phyloP scores from a whole-genome alignment of 305 asterid genomes.

The Ajuga reptans region DNA sequence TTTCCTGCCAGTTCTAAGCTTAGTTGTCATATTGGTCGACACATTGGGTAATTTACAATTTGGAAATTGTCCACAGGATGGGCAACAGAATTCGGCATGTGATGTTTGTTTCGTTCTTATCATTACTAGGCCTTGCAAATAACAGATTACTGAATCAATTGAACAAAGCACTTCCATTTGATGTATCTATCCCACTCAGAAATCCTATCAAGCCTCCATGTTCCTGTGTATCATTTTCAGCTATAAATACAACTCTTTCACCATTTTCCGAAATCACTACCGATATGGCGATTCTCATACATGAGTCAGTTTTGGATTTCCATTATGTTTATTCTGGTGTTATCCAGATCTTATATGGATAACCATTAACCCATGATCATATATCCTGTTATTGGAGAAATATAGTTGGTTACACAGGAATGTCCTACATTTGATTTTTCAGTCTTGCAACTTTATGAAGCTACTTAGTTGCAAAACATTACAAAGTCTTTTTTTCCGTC shows the following conservation, averaged over 20 bases:
- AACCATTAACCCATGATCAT: neutral
- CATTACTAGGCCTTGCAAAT: neutral
- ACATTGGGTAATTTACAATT: neutral
- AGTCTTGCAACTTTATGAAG: neutral
- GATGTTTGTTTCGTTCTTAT: neutral
- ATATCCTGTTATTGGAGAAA: neutral
- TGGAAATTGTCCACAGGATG: neutral
- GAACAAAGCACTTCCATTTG: neutral
- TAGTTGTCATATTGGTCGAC: neutral
- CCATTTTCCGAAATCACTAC: neutral
- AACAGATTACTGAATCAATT: neutral
- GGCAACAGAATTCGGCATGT: no score
- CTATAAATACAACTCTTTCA: neutral
- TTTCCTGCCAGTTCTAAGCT: neutral
- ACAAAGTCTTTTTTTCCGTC: no score
- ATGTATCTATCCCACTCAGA: neutral
- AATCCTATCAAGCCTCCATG: neutral
- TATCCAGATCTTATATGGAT: neutral
- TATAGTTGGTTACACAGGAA: neutral
- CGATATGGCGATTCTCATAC: neutral
- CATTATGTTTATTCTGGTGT: neutral
- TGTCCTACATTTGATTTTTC: neutral
- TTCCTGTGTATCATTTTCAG: neutral
- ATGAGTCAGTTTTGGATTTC: neutral
- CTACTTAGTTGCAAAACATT: neutral